These are phyloP conservation scores for Leccinum fallax DNA, from an alignment of 1,284 basidiomycete species.

Conservation along the genomic window DNA sequence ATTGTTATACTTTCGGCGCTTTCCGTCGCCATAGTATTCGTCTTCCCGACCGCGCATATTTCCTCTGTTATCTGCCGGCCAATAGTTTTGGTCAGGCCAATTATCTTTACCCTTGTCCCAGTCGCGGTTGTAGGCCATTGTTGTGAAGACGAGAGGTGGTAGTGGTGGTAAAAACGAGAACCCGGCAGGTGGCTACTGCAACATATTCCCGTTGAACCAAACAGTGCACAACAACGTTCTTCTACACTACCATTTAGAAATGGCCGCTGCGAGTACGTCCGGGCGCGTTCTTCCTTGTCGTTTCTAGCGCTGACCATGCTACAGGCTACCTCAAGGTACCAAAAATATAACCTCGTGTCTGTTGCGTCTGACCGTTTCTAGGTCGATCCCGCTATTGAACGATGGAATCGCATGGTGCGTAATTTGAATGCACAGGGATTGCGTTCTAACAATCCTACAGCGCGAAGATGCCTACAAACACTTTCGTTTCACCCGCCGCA, in stretches of 20 bases:
- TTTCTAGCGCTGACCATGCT: slow-evolving; percentile 12
- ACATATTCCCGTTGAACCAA: slow-evolving; percentile 28
- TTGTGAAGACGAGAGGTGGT: slow-evolving; percentile 16
- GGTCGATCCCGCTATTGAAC: slow-evolving; percentile 80
- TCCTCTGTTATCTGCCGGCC: slow-evolving; percentile 40
- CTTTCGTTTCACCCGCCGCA: slow-evolving; percentile 75
- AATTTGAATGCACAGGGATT: not conserved
- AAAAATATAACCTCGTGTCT: not conserved
- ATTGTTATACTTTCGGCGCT: slow-evolving; percentile 75
- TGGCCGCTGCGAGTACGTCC: slow-evolving; percentile 37
- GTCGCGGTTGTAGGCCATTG: slow-evolving; percentile 78
- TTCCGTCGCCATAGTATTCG: slow-evolving; percentile 67
- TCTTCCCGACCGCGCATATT: slow-evolving; percentile 62
- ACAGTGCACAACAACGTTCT: slow-evolving; percentile 37
- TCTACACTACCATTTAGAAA: slow-evolving; percentile 18
- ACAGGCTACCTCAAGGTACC: slow-evolving; percentile 35
- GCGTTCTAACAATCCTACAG: slow-evolving; percentile 42
- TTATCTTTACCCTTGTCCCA: slow-evolving; percentile 77
- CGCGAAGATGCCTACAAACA: slow-evolving; percentile 79
- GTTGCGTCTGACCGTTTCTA: slow-evolving; percentile 32
- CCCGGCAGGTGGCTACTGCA: slow-evolving; percentile 4
- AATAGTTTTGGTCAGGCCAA: slow-evolving; percentile 48
- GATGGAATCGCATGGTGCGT: slow-evolving; percentile 76
- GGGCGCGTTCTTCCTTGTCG: not conserved
- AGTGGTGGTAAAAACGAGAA: slow-evolving; percentile 16